phyloP scores from a whole-genome alignment of 1,139 yeast species.

The Candida mesenterica region DNA sequence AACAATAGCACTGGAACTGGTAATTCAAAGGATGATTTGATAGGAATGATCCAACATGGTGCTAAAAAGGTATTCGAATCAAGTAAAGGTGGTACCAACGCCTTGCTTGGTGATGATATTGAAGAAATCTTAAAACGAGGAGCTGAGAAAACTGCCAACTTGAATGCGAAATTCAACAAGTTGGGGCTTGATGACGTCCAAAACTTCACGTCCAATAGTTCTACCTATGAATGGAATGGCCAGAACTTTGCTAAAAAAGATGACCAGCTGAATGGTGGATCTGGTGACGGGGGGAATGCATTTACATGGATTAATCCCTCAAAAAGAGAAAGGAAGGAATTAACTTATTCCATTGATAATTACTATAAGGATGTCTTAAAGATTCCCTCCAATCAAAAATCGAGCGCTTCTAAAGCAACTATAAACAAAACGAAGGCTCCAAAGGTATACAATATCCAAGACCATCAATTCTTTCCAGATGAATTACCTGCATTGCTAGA shows the following conservation, averaged over 20 bases:
- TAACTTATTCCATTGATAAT: conserved; percentile 81
- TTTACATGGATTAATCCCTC: conserved; percentile 83
- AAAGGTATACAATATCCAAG: conserved; percentile 68
- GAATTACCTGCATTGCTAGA: conserved; percentile 64
- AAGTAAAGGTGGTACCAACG: conserved; percentile 27
- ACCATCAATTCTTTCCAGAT: conserved; percentile 83
- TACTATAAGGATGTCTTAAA: conserved; percentile 80
- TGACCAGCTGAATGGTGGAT: conserved; percentile 16
- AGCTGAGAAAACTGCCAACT: conserved; percentile 71
- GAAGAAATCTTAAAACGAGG: conserved; percentile 78
- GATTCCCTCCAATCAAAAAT: conserved; percentile 20
- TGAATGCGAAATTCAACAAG: conserved; percentile 67
- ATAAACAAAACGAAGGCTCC: conserved; percentile 65
- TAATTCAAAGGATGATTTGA: conserved; percentile 77
- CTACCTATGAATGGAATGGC: conserved; percentile 98
- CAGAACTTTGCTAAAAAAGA: conserved; percentile 77
- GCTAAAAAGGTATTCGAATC: conserved; percentile 81
- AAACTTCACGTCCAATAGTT: conserved; percentile 80
- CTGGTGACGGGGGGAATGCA: conserved; percentile 35
- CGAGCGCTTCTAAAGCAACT: conserved; percentile 16
- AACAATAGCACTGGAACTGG: conserved; percentile 44
- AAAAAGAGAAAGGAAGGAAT: conserved; percentile 87
- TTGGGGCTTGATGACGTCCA: conserved; percentile 91
- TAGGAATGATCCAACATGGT: conserved; percentile 96
- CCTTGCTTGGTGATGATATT: conserved; percentile 66